Evolutionary conservation across 2,329 filamentous ascomycete genomes (phyloP).

Genomic region (Exophiala bonariae): DNA sequence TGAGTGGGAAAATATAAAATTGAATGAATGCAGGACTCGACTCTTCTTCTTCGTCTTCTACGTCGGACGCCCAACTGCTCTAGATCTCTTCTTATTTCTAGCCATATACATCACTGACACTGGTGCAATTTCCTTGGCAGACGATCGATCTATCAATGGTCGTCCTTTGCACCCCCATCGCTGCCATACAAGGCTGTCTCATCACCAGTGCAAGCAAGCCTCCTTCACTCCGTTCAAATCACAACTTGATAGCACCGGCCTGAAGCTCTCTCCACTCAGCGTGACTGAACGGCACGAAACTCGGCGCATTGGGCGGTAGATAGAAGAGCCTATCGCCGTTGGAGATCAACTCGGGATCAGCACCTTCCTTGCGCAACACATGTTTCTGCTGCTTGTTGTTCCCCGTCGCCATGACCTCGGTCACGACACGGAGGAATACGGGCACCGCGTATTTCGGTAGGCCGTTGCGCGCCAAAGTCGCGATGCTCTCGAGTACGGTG

Average conservation of each 20-base stretch:
- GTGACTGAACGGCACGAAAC: conserved; percentile 67
- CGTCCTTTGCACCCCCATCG: too few relatives aligned
- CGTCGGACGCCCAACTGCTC: too few relatives aligned
- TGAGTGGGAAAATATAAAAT: too few relatives aligned
- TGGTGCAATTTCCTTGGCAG: too few relatives aligned
- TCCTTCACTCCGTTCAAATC: neutral
- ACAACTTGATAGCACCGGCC: conserved; percentile 71
- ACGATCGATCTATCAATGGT: too few relatives aligned
- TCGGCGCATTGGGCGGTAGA: conserved; percentile 56
- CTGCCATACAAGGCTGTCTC: too few relatives aligned
- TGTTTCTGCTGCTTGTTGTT: conserved; percentile 91
- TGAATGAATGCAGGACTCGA: too few relatives aligned
- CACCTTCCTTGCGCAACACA: conserved; percentile 68
- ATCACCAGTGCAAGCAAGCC: too few relatives aligned
- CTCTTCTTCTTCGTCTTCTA: too few relatives aligned
- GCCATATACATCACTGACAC: too few relatives aligned
- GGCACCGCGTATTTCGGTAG: conserved; percentile 76
- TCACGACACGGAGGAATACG: conserved; percentile 70
- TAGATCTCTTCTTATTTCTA: too few relatives aligned
- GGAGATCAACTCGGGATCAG: conserved; percentile 61
- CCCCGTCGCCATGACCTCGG: conserved; percentile 68
- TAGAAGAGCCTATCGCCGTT: conserved; percentile 60
- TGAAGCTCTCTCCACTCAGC: conserved; percentile 69
- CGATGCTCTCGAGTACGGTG: conserved; percentile 22
- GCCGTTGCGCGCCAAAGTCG: conserved; percentile 43